Conservation (phyloP, 345 rosid genomes). For the Bruguiera gymnorhiza region DNA sequence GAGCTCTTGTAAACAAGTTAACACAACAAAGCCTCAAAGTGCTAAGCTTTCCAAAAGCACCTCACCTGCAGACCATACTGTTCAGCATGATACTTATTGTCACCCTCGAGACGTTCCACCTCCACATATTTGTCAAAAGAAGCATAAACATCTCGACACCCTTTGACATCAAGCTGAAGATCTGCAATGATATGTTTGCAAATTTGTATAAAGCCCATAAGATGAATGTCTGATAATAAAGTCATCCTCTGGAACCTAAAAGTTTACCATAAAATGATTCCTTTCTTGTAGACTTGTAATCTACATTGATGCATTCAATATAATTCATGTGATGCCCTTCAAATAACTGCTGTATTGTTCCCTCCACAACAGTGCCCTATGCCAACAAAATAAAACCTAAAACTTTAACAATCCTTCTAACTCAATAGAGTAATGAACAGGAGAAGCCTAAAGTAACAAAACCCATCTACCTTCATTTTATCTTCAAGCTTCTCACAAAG, state of each 20-base stretch:
- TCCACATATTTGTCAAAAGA: conserved; percentile 98
- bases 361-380: conserved; percentile 62
- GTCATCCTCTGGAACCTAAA: conserved; percentile 14
- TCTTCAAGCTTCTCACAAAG: conserved; percentile 95
- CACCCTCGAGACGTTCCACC: conserved; percentile 97
- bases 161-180: conserved; percentile 98
- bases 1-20: background rate
- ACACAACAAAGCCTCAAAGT: background rate
- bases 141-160: conserved; percentile 94
- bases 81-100: conserved; percentile 90
- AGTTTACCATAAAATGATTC: conserved; percentile 92
- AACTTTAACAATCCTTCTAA: background rate
- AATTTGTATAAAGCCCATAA: conserved; percentile 14
- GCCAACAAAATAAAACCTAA: conserved; percentile 9
- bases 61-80: conserved; percentile 88
- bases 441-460: background rate
- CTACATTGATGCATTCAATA: conserved; percentile 95
- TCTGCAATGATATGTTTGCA: conserved; percentile 43
- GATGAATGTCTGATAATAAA: conserved; percentile 20
- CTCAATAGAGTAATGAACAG: background rate
- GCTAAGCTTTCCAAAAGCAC: background rate
- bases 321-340: conserved; percentile 80
- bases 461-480: conserved; percentile 78
- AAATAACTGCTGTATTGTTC: conserved; percentile 53
- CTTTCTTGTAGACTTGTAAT: conserved; percentile 90